Evolutionary conservation across 2,329 filamentous ascomycete species (phyloP), one percentile per base, ranked within the genome.

Genomic region (Diplodia sapinea): DNA sequence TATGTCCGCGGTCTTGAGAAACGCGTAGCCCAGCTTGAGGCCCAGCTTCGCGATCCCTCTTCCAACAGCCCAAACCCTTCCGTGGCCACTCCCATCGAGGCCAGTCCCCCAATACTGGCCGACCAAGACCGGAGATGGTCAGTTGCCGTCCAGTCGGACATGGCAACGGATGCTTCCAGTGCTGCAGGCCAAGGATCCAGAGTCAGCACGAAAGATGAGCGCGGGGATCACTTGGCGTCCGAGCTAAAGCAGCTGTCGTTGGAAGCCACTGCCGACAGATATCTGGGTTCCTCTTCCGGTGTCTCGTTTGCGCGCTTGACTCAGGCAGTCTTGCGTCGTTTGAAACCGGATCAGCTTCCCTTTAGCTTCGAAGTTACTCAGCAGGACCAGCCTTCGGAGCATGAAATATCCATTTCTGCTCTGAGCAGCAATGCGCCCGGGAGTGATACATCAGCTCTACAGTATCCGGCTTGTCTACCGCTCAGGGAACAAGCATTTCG

Each of bases 221-320:
- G 51, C 15, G 62, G 62, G 12, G 51, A 65, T 38, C 62, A 65
- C 13, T 47, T 65, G 2, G 59, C 62, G 9, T 33, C 50, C 36
- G 79, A 80, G 69, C 73, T 63, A 49, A 63, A 63, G 31, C 59
- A 63, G 31, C 47, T 63, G 2, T 82, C 81, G 0, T 72, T 83
- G 0, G 80, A 82, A 64, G 82, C 81, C 1, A 76, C 80, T 0
- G 81, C 81, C 11, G 82, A 83, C 47, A 74, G 80, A 3, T 79
- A 83, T 68, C 70, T 83, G 4, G 81, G 82, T 2, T 80, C 80
- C 0, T 77, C 80, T 0, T 83, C 82, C 0, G 82, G 82, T 0
- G 66, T 83, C 1, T 81, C 80, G 0, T 82, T 83, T 68, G 82
- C 82, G 6, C 59, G 59, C 29, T 33, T 63, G 43, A 63, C 59